Percentiles rank a stretch among this genome's conserved stretches.
Evolutionary conservation across 2,329 filamentous ascomycete genomes (phyloP).

Genomic region (Pseudogymnoascus sp.): DNA sequence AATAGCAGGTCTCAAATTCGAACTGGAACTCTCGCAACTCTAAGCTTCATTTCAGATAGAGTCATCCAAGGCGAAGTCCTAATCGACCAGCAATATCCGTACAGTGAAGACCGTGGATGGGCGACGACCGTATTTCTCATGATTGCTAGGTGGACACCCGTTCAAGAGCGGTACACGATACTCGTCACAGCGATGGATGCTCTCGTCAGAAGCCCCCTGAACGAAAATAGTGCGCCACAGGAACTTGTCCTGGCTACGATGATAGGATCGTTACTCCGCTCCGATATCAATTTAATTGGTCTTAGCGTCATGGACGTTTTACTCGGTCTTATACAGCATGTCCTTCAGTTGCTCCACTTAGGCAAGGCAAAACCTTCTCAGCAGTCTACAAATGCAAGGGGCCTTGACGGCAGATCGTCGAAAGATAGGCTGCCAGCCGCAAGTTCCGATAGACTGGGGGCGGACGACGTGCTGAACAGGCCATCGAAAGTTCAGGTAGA

Average conservation of each 20-base stretch:
- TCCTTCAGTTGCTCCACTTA: constrained; percentile 67
- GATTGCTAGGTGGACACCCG: constrained; percentile 78
- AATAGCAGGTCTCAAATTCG: constrained; percentile 79
- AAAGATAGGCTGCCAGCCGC: constrained; percentile 17
- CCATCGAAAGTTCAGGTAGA: constrained; percentile 48
- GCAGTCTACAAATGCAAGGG: constrained; percentile 22
- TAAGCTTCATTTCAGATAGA: constrained; percentile 64
- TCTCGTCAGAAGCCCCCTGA: constrained; percentile 58
- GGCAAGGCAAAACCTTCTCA: constrained; percentile 31
- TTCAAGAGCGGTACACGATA: constrained; percentile 90
- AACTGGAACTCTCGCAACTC: constrained; percentile 61
- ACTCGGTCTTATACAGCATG: constrained; percentile 74
- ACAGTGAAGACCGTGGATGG: constrained; percentile 56
- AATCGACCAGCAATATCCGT: constrained; percentile 34
- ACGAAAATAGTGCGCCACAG: constrained; percentile 61
- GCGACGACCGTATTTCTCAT: constrained; percentile 73
- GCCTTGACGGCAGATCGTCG: constrained; percentile 12
- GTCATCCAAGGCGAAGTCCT: constrained; percentile 44
- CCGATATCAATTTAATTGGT: constrained; percentile 87
- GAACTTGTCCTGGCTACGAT: constrained; percentile 70
- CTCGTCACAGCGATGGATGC: constrained; percentile 73
- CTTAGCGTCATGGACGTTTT: constrained; percentile 94
- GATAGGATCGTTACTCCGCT: constrained; percentile 74
- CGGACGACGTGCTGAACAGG: constrained; percentile 33
- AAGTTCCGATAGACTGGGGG: constrained; percentile 14